Base-by-base conservation (phyloP, 805 yeast species). In the Dipodascus albidus region DNA sequence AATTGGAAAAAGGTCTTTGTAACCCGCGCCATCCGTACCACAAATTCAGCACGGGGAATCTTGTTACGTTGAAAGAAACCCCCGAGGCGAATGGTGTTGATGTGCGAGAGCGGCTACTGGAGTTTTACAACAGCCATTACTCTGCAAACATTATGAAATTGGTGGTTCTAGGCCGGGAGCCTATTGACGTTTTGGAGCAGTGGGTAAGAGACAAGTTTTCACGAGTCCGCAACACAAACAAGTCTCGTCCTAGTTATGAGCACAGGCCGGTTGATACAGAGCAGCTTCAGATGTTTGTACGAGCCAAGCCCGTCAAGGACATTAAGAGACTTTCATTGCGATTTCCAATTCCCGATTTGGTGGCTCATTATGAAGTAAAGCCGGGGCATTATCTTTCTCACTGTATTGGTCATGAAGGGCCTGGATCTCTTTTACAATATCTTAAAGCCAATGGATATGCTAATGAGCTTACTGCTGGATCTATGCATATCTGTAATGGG, bases 41-140 rank as follows among this genome's bases (percentile, higher is more conserved):
- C 63, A 86, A 87, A 55, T 91, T 91, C 62, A 82, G 95, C 20
- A 91, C 99, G 0, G 99, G 99, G 53, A 91, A 90, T 67, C 71
- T 77, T 53, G 68, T 72, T 47, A 91, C 99, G 1, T 73, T 91
- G 51, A 84, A 84, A 33, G 79, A 74, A 3, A 75, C 70, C 2
- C 98, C 98, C 2, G 64, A 69, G 15, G 56, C 68, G 9, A 59
- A 73, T 17, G 87, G 87, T 9, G 57, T 83, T 21, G 85, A 93
- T 64, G 91, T 88, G 14, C 79, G 98, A 62, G 86, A 84, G 27
- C 87, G 85, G 62, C 74, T 91, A 56, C 70, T 91, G 53, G 81
- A 85, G 59, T 91, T 86, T 67, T 83, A 93, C 66, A 67, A 73
- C 11, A 67, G 74, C 27, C 80, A 79, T 55, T 91, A 93, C 67